A percentile compares a stretch with the other conserved stretches of the same genome.
phyloP scores from a whole-genome alignment of 352 stramenopile genomes.

The Phytophthora tentaculata region DNA sequence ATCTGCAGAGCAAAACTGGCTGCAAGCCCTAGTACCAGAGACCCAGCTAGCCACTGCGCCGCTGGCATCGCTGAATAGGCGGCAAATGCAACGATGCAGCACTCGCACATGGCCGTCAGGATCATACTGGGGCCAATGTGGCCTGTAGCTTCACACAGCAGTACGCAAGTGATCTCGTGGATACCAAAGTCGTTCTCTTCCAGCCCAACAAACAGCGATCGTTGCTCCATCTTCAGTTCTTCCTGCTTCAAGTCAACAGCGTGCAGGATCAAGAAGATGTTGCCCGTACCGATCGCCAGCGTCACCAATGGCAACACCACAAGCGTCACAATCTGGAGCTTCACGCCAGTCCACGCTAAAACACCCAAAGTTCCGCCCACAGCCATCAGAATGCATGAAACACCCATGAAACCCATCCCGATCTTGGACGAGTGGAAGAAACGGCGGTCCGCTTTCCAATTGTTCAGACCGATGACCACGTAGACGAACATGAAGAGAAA shows the following conservation, averaged over 20 bases:
- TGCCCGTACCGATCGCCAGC: constrained; percentile 72
- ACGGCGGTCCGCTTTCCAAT: constrained; percentile 47
- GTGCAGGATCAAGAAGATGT: constrained; percentile 76
- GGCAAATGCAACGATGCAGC: constrained; percentile 55
- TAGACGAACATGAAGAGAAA: constrained; percentile 79
- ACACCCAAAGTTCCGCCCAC: constrained; percentile 72
- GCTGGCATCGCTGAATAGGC: constrained; percentile 72
- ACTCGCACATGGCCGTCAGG: constrained; percentile 52
- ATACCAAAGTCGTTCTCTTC: constrained; percentile 54
- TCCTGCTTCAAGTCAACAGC: constrained; percentile 57
- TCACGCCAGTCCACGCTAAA: constrained; percentile 66
- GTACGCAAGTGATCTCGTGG: constrained; percentile 54
- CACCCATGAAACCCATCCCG: constrained; percentile 63
- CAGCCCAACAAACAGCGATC: constrained; percentile 54
- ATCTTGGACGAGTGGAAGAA: constrained; percentile 78
- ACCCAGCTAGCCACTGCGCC: constrained; percentile 68
- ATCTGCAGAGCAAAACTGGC: constrained; percentile 71
- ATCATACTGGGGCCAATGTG: constrained; percentile 72
- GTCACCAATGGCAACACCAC: constrained; percentile 69
- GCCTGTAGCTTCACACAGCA: constrained; percentile 52
- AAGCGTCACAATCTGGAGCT: constrained; percentile 77
- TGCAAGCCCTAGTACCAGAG: constrained; percentile 47
- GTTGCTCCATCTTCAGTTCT: constrained; percentile 50
- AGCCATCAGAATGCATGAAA: constrained; percentile 66
- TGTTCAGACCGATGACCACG: constrained; percentile 71